Base-by-base conservation (phyloP, 331 rosid genomes). In the Acacia concinna region DNA sequence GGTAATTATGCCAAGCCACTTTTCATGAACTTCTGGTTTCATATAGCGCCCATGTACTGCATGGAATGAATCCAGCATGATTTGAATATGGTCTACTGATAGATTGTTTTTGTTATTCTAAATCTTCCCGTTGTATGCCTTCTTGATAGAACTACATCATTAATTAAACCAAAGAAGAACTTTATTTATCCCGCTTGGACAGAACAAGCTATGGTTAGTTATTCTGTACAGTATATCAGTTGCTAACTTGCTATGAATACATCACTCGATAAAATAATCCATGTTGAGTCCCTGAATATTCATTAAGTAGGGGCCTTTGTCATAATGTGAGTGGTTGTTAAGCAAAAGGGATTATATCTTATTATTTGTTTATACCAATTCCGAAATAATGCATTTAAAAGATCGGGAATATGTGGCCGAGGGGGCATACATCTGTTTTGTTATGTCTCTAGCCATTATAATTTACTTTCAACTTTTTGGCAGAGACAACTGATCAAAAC, bases 401-500 rank as follows among this genome's bases (percentile, higher is more conserved):
- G 75, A 63, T 75, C 62, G 76, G 49, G 31, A 80, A 34, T 31
- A 70, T 71, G 73, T 21, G 47, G 72, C 65, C 51, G 76, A 11
- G 69, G 73, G 46, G 71, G 70, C 32, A 37, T 54, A 60, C 64
- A 46, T 68, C 40, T 62, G 64, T 74, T 52, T n/a, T 31, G 25
- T 66, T 10, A 46, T 30, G 38, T 71, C 49, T 23, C 72, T 8
- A 5, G 44, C 34, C 37, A 30, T 67, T 52, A 46, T 10, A 73
- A 68, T 75, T 40, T 30, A 21, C 38, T 71, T 38, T 38, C 54
- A 75, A 66, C 62, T 57, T 64, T 69, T 77, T 73, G 4, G 46
- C 84, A 90, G 97, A 90, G 83, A 84, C 83, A 75, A 82, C 85
- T 8, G 94, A 87, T 81, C 97, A 90, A 91, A 92, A 91, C 85